Conservation (phyloP, 192 early-diverging fungal genomes). For the Dissophora ornata region DNA sequence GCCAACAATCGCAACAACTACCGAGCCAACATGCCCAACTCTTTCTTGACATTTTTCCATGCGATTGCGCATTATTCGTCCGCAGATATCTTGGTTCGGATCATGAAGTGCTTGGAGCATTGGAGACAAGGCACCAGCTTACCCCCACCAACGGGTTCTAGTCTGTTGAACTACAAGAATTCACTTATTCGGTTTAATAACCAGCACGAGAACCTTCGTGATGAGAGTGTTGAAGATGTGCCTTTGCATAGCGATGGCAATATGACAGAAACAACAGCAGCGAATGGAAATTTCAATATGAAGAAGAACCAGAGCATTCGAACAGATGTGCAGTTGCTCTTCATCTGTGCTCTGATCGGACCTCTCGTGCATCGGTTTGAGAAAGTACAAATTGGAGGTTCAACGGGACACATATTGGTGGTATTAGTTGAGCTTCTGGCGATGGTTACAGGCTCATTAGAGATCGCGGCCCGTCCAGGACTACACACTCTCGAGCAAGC, state of each 20-base stretch:
- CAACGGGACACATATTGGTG: constrained; percentile 55
- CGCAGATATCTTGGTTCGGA: constrained; percentile 65
- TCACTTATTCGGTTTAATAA: constrained; percentile 18
- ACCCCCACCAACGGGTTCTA: constrained; percentile 18
- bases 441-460: constrained; percentile 56
- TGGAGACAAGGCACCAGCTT: constrained; percentile 33
- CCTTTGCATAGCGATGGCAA: constrained; percentile 7
- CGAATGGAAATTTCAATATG: constrained; percentile 1
- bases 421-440: constrained; percentile 59
- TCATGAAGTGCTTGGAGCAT: constrained; percentile 59
- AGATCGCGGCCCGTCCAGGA: constrained; percentile 56
- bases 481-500: constrained; percentile 60
- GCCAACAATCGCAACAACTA: constrained; percentile 72
- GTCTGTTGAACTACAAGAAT: constrained; percentile 24
- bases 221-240: constrained; percentile 13
- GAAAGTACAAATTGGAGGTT: constrained; percentile 59
- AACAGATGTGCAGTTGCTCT: constrained; percentile 79
- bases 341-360: constrained; percentile 76
- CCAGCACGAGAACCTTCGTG: constrained; percentile 5
- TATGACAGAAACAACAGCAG: neutral
- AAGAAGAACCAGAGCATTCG: constrained; percentile 23
- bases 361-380: constrained; percentile 80
- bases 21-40: constrained; percentile 75
- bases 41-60: constrained; percentile 78
- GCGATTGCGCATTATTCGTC: constrained; percentile 80